These are phyloP conservation scores for Piromyces finnis DNA, from an alignment of 192 early-diverging fungal genomes.

Conservation along the genomic window DNA sequence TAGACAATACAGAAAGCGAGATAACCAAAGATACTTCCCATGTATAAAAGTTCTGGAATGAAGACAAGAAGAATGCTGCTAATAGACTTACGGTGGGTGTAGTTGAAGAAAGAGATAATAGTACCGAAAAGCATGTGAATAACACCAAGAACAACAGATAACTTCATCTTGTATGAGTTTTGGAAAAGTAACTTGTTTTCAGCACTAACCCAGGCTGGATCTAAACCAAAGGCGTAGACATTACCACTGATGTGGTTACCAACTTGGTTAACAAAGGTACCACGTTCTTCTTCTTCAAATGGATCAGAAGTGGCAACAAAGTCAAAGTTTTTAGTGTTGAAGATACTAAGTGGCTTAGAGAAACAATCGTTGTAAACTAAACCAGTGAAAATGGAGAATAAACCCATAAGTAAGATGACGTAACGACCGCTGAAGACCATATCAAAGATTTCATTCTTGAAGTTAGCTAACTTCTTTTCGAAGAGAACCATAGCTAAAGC, in stretches of 20 bases:
- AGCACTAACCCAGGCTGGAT: slow-evolving; percentile 80
- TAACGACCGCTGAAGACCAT: slow-evolving; percentile 94
- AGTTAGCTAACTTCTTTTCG: slow-evolving; percentile 60
- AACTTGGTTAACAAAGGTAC: slow-evolving; percentile 8
- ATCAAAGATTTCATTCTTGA: slow-evolving; percentile 59
- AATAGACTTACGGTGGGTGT: slow-evolving; percentile 68
- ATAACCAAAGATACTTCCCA: slow-evolving; percentile 91
- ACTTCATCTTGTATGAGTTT: slow-evolving; percentile 99
- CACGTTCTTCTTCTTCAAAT: slow-evolving; percentile 12
- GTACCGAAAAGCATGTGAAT: slow-evolving; percentile 94
- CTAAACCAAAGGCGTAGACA: slow-evolving; percentile 68
- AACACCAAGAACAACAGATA: slow-evolving; percentile 88
- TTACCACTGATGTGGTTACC: slow-evolving; percentile 38
- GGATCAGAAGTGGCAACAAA: slow-evolving; percentile 46
- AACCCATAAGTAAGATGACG: slow-evolving; percentile 91
- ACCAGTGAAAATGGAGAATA: slow-evolving; percentile 94
- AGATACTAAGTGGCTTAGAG: slow-evolving; percentile 56
- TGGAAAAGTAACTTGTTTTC: slow-evolving; percentile 88
- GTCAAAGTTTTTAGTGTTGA: slow-evolving; percentile 44
- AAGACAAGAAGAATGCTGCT: slow-evolving; percentile 71
- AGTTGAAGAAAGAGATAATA: slow-evolving; percentile 73
- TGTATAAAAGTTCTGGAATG: slow-evolving; percentile 86
- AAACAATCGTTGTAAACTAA: slow-evolving; percentile 98
- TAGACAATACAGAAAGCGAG: slow-evolving; percentile 73
- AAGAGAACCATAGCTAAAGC: slow-evolving; percentile 57